Evolutionary conservation across 1,139 yeast genomes (phyloP), one percentile per base, ranked within the genome.

Genomic region (Hyphopichia pseudoburtonii): DNA sequence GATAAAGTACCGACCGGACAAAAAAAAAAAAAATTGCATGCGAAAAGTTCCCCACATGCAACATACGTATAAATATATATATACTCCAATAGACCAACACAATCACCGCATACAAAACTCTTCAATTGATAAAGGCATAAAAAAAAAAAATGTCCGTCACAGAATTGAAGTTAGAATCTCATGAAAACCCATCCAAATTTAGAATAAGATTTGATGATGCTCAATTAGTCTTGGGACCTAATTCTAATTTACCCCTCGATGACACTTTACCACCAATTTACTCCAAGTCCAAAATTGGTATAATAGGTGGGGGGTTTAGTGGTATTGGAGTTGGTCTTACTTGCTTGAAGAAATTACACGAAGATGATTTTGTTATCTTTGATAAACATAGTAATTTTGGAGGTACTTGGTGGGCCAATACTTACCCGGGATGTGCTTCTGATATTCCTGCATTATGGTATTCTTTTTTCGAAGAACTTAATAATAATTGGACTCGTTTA

Each of bases 401-500:
- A n/a, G 80, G 80, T 5, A 73, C 78, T 27, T 75, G 80, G 80
- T 68, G 64, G 51, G 75, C 76, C 35, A 75, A 75, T 46, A 62
- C 76, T 3, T 75, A 75, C 44, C 80, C 80, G 3, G 80, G 79
- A 5, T 73, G 77, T 50, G 80, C 78, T 27, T 65, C 73, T 18
- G 77, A 71, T 48, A 66, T 73, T 37, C 80, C 80, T 3, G 73
- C 76, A 2, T 49, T 71, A 24, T 75, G 76, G 71, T 71, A 73
- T 41, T 65, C 73, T 22, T 64, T 64, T 36, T 66, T 62, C 17
- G 61, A 60, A 35, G 73, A 62, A 37, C 55, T 73, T 46, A 70
- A 66, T 45, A 56, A 54, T 27, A 64, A 62, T 34, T 75, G 79
- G 79, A 61, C 65, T 38, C 62, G 63, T 42, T 39, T 68, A 16